Conservation (phyloP, 306 rosid species). For the Vigna nakashimae region DNA sequence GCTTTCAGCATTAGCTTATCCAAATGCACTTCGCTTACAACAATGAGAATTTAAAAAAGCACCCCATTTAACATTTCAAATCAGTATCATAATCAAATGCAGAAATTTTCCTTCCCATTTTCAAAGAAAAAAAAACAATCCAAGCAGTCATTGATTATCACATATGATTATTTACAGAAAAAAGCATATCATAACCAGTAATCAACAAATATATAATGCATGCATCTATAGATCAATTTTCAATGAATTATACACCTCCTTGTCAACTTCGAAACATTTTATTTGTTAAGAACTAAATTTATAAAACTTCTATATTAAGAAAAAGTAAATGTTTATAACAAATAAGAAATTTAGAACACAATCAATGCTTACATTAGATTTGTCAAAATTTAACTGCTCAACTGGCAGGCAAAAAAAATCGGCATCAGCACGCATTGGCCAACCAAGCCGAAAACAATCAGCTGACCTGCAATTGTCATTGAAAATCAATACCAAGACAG, state of each 20-base stretch:
- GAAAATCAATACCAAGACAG: conserved; percentile 34
- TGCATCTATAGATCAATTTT: conserved; percentile 5
- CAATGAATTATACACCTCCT: conserved; percentile 11
- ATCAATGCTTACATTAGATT: conserved; percentile 64
- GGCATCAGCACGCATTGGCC: conserved; percentile 99
- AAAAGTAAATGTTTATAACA: conserved; percentile 12
- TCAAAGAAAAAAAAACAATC: conserved; percentile 10
- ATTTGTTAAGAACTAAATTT: background rate
- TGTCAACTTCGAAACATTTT: conserved; percentile 16
- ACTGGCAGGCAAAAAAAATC: conserved; percentile 76
- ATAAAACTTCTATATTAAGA: background rate
- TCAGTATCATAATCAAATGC: conserved; percentile 18
- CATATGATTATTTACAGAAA: background rate
- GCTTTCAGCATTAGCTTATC: conserved; percentile 13
- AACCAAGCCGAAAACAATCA: conserved; percentile 94
- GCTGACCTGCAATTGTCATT: conserved; percentile 73
- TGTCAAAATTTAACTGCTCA: conserved; percentile 50
- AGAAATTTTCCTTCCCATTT: conserved; percentile 8
- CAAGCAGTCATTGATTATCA: background rate
- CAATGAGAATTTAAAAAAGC: background rate
- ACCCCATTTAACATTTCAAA: background rate
- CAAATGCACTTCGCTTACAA: background rate
- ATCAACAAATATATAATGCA: conserved; percentile 21
- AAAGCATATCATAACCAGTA: conserved; percentile 5
- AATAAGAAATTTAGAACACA: background rate